Evolutionary conservation across 805 yeast species (phyloP).

Genomic region (Candida insectorum): DNA sequence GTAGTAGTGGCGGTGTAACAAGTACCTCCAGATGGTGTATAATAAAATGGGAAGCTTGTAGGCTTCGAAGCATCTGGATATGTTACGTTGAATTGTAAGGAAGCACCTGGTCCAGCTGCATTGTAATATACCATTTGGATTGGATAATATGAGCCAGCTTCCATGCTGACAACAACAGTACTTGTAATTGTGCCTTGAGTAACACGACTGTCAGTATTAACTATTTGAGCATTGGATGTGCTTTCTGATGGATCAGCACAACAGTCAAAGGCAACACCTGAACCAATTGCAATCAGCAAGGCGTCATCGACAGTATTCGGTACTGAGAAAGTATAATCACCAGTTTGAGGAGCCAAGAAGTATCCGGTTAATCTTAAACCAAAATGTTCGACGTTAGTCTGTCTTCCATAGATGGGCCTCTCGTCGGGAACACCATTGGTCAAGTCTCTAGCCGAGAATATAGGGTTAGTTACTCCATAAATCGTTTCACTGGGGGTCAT

Average conservation of each 20-base stretch:
- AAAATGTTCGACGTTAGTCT: too few species aligned
- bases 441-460: too few species aligned
- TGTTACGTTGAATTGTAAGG: too few species aligned
- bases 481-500: too few species aligned
- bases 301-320: not conserved
- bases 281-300: not conserved
- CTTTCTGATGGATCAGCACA: conserved; percentile 1
- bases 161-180: not conserved
- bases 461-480: too few species aligned
- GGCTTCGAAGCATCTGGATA: too few species aligned
- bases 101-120: not conserved
- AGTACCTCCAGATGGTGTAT: too few species aligned
- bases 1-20: too few species aligned
- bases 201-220: not conserved
- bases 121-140: not conserved
- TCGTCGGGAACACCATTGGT: too few species aligned
- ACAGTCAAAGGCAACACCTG: conserved; percentile 1
- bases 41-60: too few species aligned
- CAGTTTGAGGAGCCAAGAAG: conserved; percentile 14
- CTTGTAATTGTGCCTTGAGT: not conserved
- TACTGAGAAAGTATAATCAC: not conserved
- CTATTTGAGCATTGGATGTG: not conserved
- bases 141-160: not conserved
- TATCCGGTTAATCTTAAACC: conserved; percentile 23
- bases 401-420: too few species aligned